A percentile compares a stretch with the other conserved stretches of the same genome.
These are phyloP conservation scores for Periconia macrospinosa DNA, from an alignment of 2,329 filamentous ascomycete species.

Conservation along the genomic window DNA sequence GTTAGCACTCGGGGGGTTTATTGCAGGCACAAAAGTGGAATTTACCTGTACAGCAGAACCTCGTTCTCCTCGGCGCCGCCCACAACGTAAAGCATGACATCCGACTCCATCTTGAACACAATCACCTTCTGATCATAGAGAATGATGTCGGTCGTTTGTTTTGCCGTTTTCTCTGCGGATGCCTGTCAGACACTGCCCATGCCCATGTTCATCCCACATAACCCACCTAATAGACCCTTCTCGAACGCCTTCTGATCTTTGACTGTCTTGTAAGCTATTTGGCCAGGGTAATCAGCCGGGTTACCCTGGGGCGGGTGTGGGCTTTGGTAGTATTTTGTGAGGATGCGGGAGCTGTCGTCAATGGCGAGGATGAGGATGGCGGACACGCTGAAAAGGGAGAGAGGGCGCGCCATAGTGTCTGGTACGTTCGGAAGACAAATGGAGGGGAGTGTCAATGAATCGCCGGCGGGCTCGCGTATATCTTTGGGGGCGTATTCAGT, in stretches of 20 bases:
- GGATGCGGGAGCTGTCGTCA: constrained; percentile 88
- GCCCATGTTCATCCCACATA: constrained; percentile 81
- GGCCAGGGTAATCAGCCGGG: constrained; percentile 61
- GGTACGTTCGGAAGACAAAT: not conserved
- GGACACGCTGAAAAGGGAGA: constrained; percentile 58
- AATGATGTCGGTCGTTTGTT: constrained; percentile 94
- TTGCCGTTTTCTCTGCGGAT: constrained; percentile 76
- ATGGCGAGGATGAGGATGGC: constrained; percentile 60
- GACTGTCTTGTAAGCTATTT: constrained; percentile 80
- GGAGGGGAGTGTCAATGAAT: not conserved
- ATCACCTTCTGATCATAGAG: constrained; percentile 96
- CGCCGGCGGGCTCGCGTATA: constrained; percentile 14
- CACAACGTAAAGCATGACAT: constrained; percentile 95
- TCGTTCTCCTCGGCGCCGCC: constrained; percentile 92
- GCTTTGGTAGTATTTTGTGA: constrained; percentile 87
- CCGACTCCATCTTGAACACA: constrained; percentile 96
- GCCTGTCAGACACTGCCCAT: constrained; percentile 16
- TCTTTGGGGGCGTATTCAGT: constrained; percentile 4
- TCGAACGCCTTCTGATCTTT: constrained; percentile 97
- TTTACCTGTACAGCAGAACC: constrained; percentile 79
- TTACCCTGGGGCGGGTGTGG: constrained; percentile 68
- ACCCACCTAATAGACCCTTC: constrained; percentile 73
- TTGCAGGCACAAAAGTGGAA: not conserved
- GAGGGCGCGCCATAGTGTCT: constrained; percentile 52
- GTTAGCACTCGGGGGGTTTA: constrained; percentile 11